Evolutionary conservation across 176 grass and related monocot species (phyloP).

Genomic region (Hsuehochloa calcarea): DNA sequence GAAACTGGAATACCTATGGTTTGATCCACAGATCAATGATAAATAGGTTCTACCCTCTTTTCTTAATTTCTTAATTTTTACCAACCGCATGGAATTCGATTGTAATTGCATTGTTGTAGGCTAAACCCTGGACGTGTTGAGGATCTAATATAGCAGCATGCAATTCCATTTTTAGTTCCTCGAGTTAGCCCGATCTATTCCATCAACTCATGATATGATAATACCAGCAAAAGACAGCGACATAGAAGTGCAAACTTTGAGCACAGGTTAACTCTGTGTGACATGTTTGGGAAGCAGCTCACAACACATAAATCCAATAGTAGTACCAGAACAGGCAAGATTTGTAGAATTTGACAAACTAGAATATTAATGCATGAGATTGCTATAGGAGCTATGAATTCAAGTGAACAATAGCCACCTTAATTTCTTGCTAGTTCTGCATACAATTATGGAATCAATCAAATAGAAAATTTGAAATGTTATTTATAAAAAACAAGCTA

Average conservation of each 20-base stretch:
- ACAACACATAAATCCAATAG: background rate
- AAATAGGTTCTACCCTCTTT: too few species aligned
- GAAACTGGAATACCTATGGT: too few species aligned
- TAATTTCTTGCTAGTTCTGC: background rate
- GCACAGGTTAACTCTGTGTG: background rate
- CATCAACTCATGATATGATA: background rate
- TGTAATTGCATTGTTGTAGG: too few species aligned
- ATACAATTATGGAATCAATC: background rate
- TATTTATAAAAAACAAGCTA: background rate
- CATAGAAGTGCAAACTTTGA: background rate
- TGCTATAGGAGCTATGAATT: background rate
- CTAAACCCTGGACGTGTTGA: too few species aligned
- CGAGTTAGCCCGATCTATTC: background rate
- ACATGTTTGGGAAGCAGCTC: background rate
- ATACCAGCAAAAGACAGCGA: background rate
- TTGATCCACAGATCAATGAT: too few species aligned
- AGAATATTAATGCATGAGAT: background rate
- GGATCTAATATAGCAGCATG: background rate
- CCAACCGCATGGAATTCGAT: too few species aligned
- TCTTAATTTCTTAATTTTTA: too few species aligned
- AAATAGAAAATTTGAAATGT: background rate
- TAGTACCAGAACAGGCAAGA: background rate
- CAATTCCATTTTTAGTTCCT: background rate
- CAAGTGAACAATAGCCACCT: background rate
- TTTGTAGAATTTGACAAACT: background rate